Evolutionary conservation across 2,329 filamentous ascomycete species (phyloP).

Genomic region (Gaeumannomyces sp.): DNA sequence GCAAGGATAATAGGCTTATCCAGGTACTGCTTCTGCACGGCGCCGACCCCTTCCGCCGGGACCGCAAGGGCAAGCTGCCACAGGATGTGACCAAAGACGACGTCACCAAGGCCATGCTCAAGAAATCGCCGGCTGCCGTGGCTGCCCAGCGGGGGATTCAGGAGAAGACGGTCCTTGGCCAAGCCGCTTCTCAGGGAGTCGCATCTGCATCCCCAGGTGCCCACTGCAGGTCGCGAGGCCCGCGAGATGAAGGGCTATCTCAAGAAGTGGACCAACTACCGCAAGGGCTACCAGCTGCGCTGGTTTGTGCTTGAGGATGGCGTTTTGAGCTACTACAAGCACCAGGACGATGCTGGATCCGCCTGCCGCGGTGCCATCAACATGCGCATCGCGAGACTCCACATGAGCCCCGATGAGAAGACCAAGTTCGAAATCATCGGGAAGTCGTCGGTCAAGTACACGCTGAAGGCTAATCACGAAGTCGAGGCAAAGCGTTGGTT

Average conservation of each 20-base stretch:
- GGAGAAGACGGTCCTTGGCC: constrained; percentile 90
- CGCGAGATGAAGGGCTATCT: constrained; percentile 98
- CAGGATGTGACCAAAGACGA: constrained; percentile 97
- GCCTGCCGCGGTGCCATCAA: constrained; percentile 97
- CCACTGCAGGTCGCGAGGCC: constrained; percentile 70
- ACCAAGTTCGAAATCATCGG: constrained; percentile 96
- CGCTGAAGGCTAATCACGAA: constrained; percentile 94
- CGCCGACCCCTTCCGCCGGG: constrained; percentile 89
- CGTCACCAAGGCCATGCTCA: constrained; percentile 77
- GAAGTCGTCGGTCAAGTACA: constrained; percentile 98
- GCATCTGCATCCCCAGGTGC: constrained; percentile 46
- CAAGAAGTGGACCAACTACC: constrained; percentile 99
- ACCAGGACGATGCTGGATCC: constrained; percentile 93
- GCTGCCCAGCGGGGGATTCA: constrained; percentile 93
- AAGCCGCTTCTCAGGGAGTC: constrained; percentile 52
- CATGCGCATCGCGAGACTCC: constrained; percentile 90
- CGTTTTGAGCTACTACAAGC: constrained; percentile 97
- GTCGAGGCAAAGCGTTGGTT: constrained; percentile 99
- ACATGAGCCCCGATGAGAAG: constrained; percentile 97
- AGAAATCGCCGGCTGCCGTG: constrained; percentile 88
- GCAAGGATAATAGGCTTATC: constrained; percentile 79
- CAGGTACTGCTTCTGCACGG: constrained; percentile 88
- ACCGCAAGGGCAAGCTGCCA: constrained; percentile 90
- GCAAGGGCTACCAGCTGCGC: constrained; percentile 88
- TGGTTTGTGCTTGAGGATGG: constrained; percentile 99